A percentile compares a stretch with the other conserved stretches of the same genome.
Evolutionary conservation across 75 land plant genomes (phyloP).

Genomic region (Cryptomeria japonica): DNA sequence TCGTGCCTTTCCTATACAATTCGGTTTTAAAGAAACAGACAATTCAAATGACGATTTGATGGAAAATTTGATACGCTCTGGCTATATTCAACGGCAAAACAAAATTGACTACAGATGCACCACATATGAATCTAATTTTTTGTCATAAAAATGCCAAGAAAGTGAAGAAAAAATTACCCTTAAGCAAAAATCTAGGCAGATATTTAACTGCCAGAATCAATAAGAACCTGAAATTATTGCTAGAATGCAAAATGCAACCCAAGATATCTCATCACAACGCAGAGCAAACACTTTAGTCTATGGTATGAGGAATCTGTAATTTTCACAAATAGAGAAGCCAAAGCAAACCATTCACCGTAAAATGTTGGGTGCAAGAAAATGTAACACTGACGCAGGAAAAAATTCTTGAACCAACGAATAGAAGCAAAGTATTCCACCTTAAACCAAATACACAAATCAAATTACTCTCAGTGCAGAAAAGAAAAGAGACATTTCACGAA

Average conservation of each 20-base stretch:
- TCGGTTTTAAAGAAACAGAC: not conserved
- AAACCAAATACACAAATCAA: not conserved
- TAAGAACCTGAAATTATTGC: not conserved
- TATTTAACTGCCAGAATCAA: not conserved
- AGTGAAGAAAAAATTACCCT: not conserved
- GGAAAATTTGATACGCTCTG: not conserved
- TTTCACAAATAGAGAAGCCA: not conserved
- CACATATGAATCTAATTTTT: not conserved
- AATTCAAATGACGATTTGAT: not conserved
- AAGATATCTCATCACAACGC: not conserved
- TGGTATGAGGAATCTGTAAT: not conserved
- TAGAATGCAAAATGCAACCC: not conserved
- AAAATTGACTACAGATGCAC: not conserved
- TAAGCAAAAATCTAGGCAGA: not conserved
- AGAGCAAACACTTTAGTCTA: not conserved
- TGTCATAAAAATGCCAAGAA: not conserved
- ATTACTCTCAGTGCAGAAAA: not conserved
- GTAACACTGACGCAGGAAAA: too few species aligned
- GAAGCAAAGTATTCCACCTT: too few species aligned
- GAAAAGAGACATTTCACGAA: not conserved
- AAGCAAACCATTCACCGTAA: not conserved
- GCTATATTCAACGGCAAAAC: not conserved
- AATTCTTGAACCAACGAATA: not conserved
- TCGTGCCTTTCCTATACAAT: not conserved
- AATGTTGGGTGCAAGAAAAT: not conserved